Evolutionary conservation across 1,284 basidiomycete species (phyloP), one percentile per base, ranked within the genome.

Genomic region (Cutaneotrichosporon daszewskae): DNA sequence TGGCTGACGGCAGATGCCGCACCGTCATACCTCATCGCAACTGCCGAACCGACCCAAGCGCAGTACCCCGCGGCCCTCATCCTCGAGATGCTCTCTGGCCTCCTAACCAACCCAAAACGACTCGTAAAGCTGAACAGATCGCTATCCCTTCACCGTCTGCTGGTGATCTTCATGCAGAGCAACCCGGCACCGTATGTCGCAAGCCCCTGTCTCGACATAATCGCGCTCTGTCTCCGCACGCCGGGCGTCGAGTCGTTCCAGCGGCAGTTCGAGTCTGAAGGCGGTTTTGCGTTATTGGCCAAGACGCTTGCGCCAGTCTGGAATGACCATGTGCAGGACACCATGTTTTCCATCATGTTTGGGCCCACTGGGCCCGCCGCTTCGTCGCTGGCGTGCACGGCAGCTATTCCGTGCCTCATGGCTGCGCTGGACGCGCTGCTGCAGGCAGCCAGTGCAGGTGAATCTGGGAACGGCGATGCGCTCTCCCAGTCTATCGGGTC

Each of bases 101-200:
- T 72, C 6, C 45, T 62, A 5, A 36, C 55, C 5, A 47, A 59
- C 7, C 42, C 52, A 0, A 32, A 47, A 5, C 58, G 67, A 8
- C 54, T 70, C 16, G 40, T 61, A 25, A 72, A 72, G 48, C 58
- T 71, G 20, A 68, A 64, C 40, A 57, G 59, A 24, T 55, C 64
- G 0, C 45, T 72, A 9, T 64, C 69, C 4, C 50, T 72, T 3
- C 71, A 71, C 49, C 64, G 69, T 10, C 58, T 72, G 1, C 43
- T 72, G 9, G 61, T 72, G 37, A 62, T 71, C 31, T 67, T 72
- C 45, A 55, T 72, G 23, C 64, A 67, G 14, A 65, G 56, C 45
- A 71, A 71, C 37, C 63, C 66, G 1, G 57, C 63, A 2, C 54
- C 57, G 28, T 65, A 56, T 35, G 64, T 71, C 28, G 59, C 62